Evolutionary conservation across 345 rosid species (phyloP).

Genomic region (Eucalyptus sideroxylon): DNA sequence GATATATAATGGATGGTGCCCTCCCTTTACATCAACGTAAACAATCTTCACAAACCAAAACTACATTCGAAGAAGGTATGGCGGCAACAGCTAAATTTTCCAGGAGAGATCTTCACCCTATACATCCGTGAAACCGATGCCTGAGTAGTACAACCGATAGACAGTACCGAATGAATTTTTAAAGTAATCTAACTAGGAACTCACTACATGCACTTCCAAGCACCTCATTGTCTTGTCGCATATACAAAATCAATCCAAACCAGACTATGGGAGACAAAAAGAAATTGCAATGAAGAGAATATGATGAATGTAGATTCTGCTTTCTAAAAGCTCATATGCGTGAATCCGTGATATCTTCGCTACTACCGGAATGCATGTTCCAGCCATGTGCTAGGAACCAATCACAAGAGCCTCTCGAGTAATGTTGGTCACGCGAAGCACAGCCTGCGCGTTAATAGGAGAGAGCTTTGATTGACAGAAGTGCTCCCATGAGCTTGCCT

Average conservation of each 20-base stretch:
- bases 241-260: conserved; percentile 17
- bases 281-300: neutral
- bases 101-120: neutral
- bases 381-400: conserved; percentile 25
- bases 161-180: neutral
- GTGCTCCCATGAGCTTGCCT: conserved; percentile 56
- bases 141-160: neutral
- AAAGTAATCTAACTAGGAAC: conserved; percentile 10
- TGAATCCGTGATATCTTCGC: conserved; percentile 6
- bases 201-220: conserved; percentile 1
- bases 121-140: neutral
- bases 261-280: neutral
- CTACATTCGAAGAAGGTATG: neutral
- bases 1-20: neutral
- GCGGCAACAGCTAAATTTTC: neutral
- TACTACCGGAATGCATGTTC: neutral
- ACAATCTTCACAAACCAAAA: neutral
- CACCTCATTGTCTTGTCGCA: conserved; percentile 8
- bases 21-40: neutral
- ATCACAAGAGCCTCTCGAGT: conserved; percentile 44
- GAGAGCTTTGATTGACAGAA: conserved; percentile 81
- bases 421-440: conserved; percentile 71
- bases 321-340: conserved; percentile 9
- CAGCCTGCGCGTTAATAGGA: conserved; percentile 80
- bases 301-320: neutral